Percentiles rank a stretch among this genome's conserved stretches.
Evolutionary conservation across 2,329 filamentous ascomycete genomes (phyloP).

Genomic region (Ceratocystis papillata): DNA sequence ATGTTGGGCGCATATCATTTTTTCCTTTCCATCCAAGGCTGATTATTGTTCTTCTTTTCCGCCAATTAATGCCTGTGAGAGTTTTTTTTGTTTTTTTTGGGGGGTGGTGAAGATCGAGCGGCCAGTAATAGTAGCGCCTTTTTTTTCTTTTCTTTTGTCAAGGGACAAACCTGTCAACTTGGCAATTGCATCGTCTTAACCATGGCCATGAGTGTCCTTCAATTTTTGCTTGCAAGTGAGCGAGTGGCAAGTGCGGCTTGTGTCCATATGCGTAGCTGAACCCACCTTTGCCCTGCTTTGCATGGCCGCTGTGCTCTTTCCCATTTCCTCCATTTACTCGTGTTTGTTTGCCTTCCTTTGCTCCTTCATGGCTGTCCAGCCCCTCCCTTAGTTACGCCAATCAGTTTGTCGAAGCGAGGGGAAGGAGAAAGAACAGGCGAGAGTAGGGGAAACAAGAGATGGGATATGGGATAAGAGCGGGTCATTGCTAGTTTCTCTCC

Average conservation of each 20-base stretch:
- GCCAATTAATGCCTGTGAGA: neutral
- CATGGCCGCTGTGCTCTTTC: neutral
- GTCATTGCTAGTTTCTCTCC: neutral
- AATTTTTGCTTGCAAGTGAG: too few relatives aligned
- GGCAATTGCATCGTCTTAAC: too few relatives aligned
- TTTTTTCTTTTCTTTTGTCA: too few relatives aligned
- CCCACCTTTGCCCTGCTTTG: neutral
- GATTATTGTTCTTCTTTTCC: neutral
- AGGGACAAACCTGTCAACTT: too few relatives aligned
- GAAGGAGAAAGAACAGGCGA: constrained; percentile 13
- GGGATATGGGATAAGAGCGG: neutral
- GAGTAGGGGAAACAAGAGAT: neutral
- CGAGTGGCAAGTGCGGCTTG: neutral
- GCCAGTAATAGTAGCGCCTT: too few relatives aligned
- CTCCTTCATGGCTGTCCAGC: constrained; percentile 1
- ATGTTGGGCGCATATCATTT: too few relatives aligned
- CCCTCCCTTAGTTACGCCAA: constrained; percentile 6
- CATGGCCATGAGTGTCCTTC: too few relatives aligned
- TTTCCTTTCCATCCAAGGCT: neutral
- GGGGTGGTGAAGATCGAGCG: too few relatives aligned
- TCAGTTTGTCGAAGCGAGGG: neutral
- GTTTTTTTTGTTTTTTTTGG: too few relatives aligned
- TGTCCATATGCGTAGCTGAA: neutral
- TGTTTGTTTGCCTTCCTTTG: constrained; percentile 6
- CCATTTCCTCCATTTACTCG: neutral